Evolutionary conservation across 2,329 filamentous ascomycete species (phyloP), one percentile per base, ranked within the genome.

Genomic region (Leptographium flavum): DNA sequence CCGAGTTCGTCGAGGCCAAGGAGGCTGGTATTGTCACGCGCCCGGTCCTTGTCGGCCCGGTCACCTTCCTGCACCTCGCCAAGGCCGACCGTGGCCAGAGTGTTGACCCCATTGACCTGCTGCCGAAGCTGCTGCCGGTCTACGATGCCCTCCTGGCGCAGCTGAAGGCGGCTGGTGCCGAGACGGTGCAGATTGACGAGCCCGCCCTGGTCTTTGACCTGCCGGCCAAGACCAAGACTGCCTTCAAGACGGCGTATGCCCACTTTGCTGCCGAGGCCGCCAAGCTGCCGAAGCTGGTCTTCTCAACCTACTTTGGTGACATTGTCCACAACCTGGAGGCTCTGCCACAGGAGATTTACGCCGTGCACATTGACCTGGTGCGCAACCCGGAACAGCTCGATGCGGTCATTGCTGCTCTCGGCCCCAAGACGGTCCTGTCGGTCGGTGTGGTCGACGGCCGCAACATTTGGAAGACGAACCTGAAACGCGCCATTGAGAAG

Each of bases 401-500:
- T 51, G 78, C 82, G 54, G 87, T 98, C 59, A 66, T 87, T 56
- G 74, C 71, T 60, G 81, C 87, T 59, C 79, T 98, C 54, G 87
- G 87, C 64, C 69, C 86, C 63, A 87, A 87, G 65, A 93, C 94
- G 63, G 68, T 87, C 56, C 81, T 98, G 55, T 98, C 92, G 55
- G 83, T 81, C 54, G 92, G 92, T 86, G 84, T 98, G 57, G 92
- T 98, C 55, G 88, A 98, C 59, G 92, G 92, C 60, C 87, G 92
- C 61, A 98, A 98, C 79, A 96, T 98, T 76, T 98, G 92, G 92
- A 98, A 98, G 85, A 95, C 87, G 70, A 94, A 96, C 81, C 83
- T 95, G 73, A 84, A 94, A 79, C 79, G 79, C 59, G 87, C 92
- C 60, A 93, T 98, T 54, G 88, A 92, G 74, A 78, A 72, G 53